Conservation (phyloP, 2,329 filamentous ascomycete genomes). For the Lachnum nothofagi region DNA sequence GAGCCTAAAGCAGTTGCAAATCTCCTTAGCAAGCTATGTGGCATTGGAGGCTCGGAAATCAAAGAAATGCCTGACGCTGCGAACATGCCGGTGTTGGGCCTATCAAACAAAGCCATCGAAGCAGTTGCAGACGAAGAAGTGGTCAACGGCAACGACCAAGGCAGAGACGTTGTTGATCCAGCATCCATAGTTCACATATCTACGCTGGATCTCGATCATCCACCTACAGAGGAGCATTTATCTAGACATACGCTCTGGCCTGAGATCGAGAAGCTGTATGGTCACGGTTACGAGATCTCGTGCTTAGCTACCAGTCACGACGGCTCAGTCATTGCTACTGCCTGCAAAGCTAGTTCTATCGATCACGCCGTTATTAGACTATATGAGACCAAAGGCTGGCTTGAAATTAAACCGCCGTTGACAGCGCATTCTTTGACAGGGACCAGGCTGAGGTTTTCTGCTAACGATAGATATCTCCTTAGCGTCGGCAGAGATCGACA, state of each 20-base stretch:
- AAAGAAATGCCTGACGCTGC: conserved; percentile 73
- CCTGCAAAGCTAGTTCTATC: conserved; percentile 84
- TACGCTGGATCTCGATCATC: conserved; percentile 61
- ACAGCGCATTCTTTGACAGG: conserved; percentile 83
- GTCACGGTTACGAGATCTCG: conserved; percentile 95
- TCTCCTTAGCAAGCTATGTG: conserved; percentile 64
- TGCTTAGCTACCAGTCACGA: conserved; percentile 74
- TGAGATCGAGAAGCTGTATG: conserved; percentile 93
- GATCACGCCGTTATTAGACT: conserved; percentile 92
- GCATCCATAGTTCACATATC: conserved; percentile 53
- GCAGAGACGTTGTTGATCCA: conserved; percentile 51
- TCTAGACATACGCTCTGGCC: conserved; percentile 91
- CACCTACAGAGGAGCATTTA: conserved; percentile 84
- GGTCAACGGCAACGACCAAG: conserved; percentile 40
- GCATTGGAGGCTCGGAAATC: conserved; percentile 43
- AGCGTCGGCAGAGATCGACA: conserved; percentile 89
- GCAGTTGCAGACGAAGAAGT: conserved; percentile 48
- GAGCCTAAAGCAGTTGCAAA: conserved; percentile 78
- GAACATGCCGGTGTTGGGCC: conserved; percentile 87
- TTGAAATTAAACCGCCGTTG: conserved; percentile 77
- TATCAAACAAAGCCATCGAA: conserved; percentile 91
- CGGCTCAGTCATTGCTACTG: conserved; percentile 74
- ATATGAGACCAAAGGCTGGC: conserved; percentile 83
- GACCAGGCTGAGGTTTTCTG: conserved; percentile 74
- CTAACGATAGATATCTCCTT: conserved; percentile 67